Evolutionary conservation across 331 rosid species (phyloP).

Genomic region (Rosa hybrid): DNA sequence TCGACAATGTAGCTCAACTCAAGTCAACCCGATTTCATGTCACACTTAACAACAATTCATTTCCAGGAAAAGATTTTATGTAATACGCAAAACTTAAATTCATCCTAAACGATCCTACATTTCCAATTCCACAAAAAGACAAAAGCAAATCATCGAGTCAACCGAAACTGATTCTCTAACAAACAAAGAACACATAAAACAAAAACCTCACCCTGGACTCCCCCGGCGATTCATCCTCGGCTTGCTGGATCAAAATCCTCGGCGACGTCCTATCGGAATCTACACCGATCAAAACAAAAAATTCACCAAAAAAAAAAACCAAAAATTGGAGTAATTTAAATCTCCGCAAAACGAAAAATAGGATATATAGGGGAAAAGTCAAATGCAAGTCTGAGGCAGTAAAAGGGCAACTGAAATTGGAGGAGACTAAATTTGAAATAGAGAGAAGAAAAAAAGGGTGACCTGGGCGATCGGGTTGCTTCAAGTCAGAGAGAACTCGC

Average conservation of each 20-base stretch:
- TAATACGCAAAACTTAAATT: not conserved
- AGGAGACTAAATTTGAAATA: not conserved
- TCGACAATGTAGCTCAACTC: conserved; percentile 11
- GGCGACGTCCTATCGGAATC: conserved; percentile 42
- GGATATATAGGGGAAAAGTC: conserved; percentile 15
- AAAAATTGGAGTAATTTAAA: not conserved
- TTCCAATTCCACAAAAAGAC: not conserved
- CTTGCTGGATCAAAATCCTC: conserved; percentile 20
- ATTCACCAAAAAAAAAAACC: not conserved
- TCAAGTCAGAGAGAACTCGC: conserved; percentile 72
- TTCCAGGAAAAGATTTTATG: not conserved
- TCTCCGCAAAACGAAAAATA: conserved; percentile 12
- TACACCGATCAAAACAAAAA: conserved; percentile 26
- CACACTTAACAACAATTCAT: not conserved
- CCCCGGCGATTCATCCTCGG: conserved; percentile 31
- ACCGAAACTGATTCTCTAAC: conserved; percentile 1
- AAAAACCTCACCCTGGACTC: conserved; percentile 52
- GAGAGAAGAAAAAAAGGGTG: conserved; percentile 10
- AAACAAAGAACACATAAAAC: not conserved
- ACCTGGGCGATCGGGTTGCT: conserved; percentile 70
- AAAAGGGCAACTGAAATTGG: not conserved
- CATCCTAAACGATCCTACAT: conserved; percentile 7
- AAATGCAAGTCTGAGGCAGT: conserved; percentile 29
- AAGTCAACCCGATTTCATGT: not conserved
- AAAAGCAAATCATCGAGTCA: not conserved